Base-by-base conservation (phyloP, 176 grass and related monocot species). In the Areca catechu region DNA sequence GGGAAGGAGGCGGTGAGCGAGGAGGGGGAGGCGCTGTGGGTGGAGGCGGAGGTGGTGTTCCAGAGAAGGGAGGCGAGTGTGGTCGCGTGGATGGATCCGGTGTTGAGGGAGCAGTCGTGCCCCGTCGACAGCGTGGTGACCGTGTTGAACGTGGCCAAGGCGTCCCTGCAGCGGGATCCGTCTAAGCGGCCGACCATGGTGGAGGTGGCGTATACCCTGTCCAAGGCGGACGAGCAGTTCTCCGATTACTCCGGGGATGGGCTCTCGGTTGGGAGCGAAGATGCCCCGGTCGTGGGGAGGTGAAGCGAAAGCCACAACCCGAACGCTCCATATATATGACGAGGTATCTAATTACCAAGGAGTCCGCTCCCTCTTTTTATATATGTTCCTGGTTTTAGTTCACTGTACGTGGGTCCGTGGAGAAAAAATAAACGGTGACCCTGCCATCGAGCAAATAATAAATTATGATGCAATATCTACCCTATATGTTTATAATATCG, bases 171-270 rank as follows among this genome's bases (percentile, higher is more conserved):
- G 21, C 71, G 58, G 28, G 84, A 98, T 43, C 87, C 84, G n/a
- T 7, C 87, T 21, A 98, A 92, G 72, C 70, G 88, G 24, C 93
- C 93, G 15, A 98, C 81, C 73, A 98, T 98, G 87, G 84, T 98
- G 53, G 93, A 98, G 56, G 81, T 84, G 15, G 83, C 86, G 0
- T 98, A 92, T 76, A 89, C 84, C 4, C 70, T 98, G 47, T 91
- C 88, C 20, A 92, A 91, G 73, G 87, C 84, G 10, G 84, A 98
- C 48, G 93, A 98, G 62, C 47, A 68, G n/a, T 88, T 92, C 53
- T 47, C 76, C 0, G 88, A 98, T 73, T 92, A 73, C 56, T 98
- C 93, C 7, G 79, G 76, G 16, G 93, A 98, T 56, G 74, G 75
- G 34, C 17, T 85, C 4, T 73, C 86, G 10, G 67, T 62, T 6